Evolutionary conservation across 208 protist species (phyloP), one percentile per base, ranked within the genome.

Genomic region (Vickermania ingenoplastis): DNA sequence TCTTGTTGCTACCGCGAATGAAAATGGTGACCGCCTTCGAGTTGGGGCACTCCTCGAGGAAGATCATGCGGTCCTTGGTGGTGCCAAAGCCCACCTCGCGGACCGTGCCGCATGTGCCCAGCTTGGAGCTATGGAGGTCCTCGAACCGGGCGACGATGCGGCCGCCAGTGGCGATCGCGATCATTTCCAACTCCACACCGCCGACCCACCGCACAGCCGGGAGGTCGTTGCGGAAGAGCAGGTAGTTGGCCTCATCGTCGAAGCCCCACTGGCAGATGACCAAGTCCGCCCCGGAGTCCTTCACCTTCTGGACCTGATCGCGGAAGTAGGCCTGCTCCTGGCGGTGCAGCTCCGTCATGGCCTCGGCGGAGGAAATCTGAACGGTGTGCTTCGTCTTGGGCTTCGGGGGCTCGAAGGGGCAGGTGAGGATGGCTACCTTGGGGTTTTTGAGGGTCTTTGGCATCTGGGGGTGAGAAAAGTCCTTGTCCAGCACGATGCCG

Each of bases 261-360:
- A 99, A 99, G 58, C 99, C 99, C 99, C 98, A 99, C 86, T 99
- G 98, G 81, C 98, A 99, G 68, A 99, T 88, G 57, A 99, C 97
- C 17, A 99, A 81, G 66, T 98, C 99, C 13, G 97, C 94, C 26
- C 98, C 99, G 28, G 88, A 83, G 14, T 97, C 92, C 81, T 99
- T 99, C 63, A 91, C 94, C 29, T 83, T 72, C 53, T 92, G 59
- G 22, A 97, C 86, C 62, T 94, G 71, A 7, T 98, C 82, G 25
- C 82, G 69, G 80, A 99, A 99, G 77, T 99, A 99, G 59, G 96
- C 79, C 75, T 99, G 96, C 90, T 99, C 99, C 58, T 97, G 75
- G 45, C 92, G 73, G 66, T 97, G 86, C 17, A 99, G 89, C 53
- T 97, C 79, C 36, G 95, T 69, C 84, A 99, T 99, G 63, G 97